Base-by-base conservation (phyloP, 257 asterid genomes). In the Lithospermum erythrorhizon region DNA sequence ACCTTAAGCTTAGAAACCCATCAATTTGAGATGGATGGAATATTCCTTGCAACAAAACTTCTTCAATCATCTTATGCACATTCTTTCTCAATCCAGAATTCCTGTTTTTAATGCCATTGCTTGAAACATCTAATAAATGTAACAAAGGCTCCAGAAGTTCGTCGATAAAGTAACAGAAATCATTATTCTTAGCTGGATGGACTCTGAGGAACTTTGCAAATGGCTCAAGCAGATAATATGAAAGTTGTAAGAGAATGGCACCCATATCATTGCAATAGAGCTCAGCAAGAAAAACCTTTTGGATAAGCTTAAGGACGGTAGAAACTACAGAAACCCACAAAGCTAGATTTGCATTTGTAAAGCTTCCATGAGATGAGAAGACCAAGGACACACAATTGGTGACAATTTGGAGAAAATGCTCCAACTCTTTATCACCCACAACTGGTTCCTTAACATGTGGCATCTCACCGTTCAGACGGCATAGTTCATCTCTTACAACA, bases 21-120 rank as follows among this genome's bases (percentile, higher is more conserved):
- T 88, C 90, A 65, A 86, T 75, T 73, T 86, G 96, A 74, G 76
- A 70, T 52, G 94, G 76, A 79, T 91, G 95, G 73, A 91, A 91
- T 70, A 91, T 64, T 24, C 93, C 98, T 71, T 88, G 96, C 58
- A 82, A 80, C 72, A 84, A 61, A 74, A 91, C 89, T 61, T 88
- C 98, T 75, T 77, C 81, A 47, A 77, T 77, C 72, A 82, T 67
- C 67, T 78, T 82, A 53, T 57, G 66, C 70, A 85, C 63, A 69
- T 66, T 68, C 35, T 59, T 68, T 61, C 62, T 67, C 81, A 77
- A 69, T 53, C 77, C 87, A 22, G 70, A 53, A 65, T 72, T 70
- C 65, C 60, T 37, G 58, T 58, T 68, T 61, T 61, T 64, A 55
- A 75, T 63, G 72, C 60, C 56, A 66, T 75, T 68, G 69, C 66